Conservation (phyloP, 73 alveolate species). For the Paramecium tetraurelia region DNA sequence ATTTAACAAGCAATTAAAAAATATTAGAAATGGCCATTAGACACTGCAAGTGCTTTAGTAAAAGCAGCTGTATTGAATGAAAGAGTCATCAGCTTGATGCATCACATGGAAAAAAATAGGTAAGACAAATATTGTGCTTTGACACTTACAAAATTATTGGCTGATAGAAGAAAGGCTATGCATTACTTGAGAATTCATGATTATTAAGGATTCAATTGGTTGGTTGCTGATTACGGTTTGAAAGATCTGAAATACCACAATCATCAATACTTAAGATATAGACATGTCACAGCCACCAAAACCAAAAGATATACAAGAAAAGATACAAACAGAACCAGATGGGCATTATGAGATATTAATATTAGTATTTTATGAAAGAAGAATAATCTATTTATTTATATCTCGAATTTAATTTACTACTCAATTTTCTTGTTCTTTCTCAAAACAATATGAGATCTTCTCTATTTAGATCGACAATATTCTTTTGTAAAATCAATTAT, state of each 20-base stretch:
- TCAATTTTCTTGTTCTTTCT: neutral
- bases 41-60: neutral
- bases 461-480: neutral
- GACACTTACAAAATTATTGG: neutral
- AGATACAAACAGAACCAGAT: constrained; percentile 8
- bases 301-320: neutral
- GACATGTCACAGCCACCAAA: neutral
- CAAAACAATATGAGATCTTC: neutral
- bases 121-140: neutral
- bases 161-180: constrained; percentile 23
- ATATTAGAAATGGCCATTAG: constrained; percentile 46
- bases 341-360: neutral
- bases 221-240: constrained; percentile 12
- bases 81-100: neutral
- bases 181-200: neutral
- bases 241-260: neutral
- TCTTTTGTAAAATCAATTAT: neutral
- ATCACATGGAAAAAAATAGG: constrained; percentile 43
- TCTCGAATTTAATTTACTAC: neutral
- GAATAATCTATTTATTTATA: neutral
- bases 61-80: constrained; percentile 32
- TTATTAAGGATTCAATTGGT: neutral
- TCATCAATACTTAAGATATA: neutral
- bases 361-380: neutral
- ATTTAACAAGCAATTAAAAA: constrained; percentile 17